These are phyloP conservation scores for Penicillium oxalicum DNA, from an alignment of 2,329 filamentous ascomycete genomes.

Conservation along the genomic window DNA sequence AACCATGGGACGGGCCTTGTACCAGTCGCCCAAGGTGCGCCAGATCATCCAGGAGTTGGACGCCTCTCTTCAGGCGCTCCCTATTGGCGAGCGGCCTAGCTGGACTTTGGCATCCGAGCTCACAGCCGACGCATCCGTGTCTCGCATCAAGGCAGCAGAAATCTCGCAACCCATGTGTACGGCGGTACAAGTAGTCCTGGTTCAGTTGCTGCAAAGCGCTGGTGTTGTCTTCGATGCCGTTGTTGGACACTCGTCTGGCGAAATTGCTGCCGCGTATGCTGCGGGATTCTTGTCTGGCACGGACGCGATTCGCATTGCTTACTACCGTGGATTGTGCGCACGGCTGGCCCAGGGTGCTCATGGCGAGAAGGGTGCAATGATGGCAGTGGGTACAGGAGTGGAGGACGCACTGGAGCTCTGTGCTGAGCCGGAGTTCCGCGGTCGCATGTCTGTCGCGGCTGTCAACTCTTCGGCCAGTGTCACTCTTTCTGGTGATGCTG, in stretches of 20 bases:
- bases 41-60: constrained; percentile 11
- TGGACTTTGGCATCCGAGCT: constrained; percentile 11
- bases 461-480: constrained; percentile 36
- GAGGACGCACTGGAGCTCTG: constrained; percentile 9
- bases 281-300: constrained; percentile 8
- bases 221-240: constrained; percentile 10
- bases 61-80: constrained; percentile 2
- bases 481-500: constrained; percentile 40
- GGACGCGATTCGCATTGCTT: constrained; percentile 14
- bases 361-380: constrained; percentile 18
- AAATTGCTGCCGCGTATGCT: constrained; percentile 20
- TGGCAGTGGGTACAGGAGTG: constrained; percentile 17
- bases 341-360: background rate
- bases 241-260: constrained; percentile 19
- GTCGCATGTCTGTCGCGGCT: constrained; percentile 21
- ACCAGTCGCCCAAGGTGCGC: constrained; percentile 3
- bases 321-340: constrained; percentile 10
- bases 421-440: background rate
- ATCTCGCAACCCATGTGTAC: constrained; percentile 14
- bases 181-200: constrained; percentile 13
- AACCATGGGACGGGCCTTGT: constrained; percentile 10
- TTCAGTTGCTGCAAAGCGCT: constrained; percentile 8
- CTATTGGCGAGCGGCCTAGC: constrained; percentile 3
- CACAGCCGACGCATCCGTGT: background rate
- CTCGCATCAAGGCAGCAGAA: constrained; percentile 4